Percentiles rank a stretch among this genome's conserved stretches.
These are phyloP conservation scores for Claviceps spartinae DNA, from an alignment of 2,329 filamentous ascomycete species.

Conservation along the genomic window DNA sequence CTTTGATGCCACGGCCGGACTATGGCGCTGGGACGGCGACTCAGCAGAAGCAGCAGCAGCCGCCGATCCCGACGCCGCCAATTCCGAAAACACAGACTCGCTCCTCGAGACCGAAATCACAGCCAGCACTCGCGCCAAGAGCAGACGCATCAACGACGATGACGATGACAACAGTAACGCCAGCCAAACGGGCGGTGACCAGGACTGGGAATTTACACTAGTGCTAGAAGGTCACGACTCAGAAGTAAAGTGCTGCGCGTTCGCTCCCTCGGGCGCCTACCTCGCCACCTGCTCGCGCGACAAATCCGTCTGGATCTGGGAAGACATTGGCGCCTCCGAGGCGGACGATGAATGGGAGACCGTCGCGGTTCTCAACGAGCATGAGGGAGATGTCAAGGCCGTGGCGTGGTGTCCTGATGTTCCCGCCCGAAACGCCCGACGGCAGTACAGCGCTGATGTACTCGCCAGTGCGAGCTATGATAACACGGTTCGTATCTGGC, in stretches of 20 bases:
- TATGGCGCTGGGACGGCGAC: constrained; percentile 56
- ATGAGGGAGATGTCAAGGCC: constrained; percentile 89
- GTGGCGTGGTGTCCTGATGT: constrained; percentile 79
- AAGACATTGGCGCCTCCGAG: constrained; percentile 61
- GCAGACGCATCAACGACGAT: not conserved
- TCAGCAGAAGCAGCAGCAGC: constrained; percentile 9
- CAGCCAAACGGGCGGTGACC: constrained; percentile 27
- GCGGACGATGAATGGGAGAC: constrained; percentile 95
- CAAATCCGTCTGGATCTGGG: constrained; percentile 97
- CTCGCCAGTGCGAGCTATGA: constrained; percentile 91
- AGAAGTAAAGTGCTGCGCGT: constrained; percentile 73
- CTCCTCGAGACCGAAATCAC: constrained; percentile 9
- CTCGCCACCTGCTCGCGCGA: constrained; percentile 86
- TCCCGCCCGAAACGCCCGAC: constrained; percentile 29
- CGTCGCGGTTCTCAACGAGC: constrained; percentile 84
- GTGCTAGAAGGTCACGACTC: constrained; percentile 91
- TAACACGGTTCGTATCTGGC: constrained; percentile 77
- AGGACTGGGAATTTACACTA: constrained; percentile 86
- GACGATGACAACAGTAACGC: not conserved
- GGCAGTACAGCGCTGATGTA: constrained; percentile 49
- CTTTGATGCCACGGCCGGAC: constrained; percentile 84
- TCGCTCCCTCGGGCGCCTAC: constrained; percentile 59
- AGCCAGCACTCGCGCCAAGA: not conserved
- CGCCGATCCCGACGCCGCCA: too few species aligned
- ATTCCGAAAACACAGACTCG: constrained; percentile 7